Base-by-base conservation (phyloP, 208 protist genomes). In the Wallacemonas sp. region DNA sequence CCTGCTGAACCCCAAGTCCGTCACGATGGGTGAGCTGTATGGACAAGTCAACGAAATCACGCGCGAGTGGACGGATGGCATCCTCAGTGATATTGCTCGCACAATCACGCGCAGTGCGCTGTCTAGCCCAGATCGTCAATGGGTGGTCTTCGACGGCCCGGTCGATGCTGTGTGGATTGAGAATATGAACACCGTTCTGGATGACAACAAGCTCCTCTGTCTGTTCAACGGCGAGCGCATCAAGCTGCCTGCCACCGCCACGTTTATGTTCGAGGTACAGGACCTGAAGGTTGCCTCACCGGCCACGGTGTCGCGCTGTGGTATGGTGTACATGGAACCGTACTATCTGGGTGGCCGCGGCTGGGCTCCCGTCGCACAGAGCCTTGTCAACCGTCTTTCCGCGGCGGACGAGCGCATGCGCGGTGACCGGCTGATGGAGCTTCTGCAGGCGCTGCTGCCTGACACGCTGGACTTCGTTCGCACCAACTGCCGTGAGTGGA, bases 161-260 rank as follows among this genome's bases (percentile, higher is more conserved):
- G 98, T 99, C 24, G 98, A 99, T 72, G 94, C 98, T 4, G 63
- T 99, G 15, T 99, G 98, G 98, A 99, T 99, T 88, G 98, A 99
- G 74, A 98, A 98, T 71, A 97, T 99, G 96, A 99, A 99, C 83
- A 99, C 98, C 3, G 98, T 99, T 1, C 81, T 99, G 8, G 98
- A 99, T 79, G 98, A 99, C 75, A 98, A 98, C 85, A 99, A 98
- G 81, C 90, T 98, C 66, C 89, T 99, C 2, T 99, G 97, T 75
- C 84, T 99, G 21, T 94, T 98, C 67, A 98, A 95, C 73, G 95
- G 97, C 37, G 97, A 99, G 79, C 93, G 97, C 64, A 98, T 99
- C 73, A 98, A 97, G 69, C 78, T 99, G 29, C 94, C 92, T 15
- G 52, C 67, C 4, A 97, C 91, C 27, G 91, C 97, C 32, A 89